phyloP scores from a whole-genome alignment of 176 grass and related monocot genomes.

The Avena sativa region DNA sequence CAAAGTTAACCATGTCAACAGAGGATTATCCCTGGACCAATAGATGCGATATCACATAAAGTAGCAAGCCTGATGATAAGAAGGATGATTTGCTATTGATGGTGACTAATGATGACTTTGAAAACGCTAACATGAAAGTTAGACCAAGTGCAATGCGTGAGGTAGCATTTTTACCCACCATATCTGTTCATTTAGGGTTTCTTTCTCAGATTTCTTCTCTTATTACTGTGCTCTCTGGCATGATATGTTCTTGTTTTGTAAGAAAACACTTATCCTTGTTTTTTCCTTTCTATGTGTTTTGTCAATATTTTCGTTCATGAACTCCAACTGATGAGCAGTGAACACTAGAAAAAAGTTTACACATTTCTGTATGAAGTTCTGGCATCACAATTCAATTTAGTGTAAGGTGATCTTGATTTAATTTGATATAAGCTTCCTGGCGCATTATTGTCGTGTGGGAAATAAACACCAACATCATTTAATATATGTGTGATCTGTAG shows the following conservation, averaged over 20 bases:
- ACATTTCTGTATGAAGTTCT: constrained; percentile 13
- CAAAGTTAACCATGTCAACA: constrained; percentile 60
- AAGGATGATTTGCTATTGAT: constrained; percentile 46
- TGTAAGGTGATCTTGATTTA: constrained; percentile 1
- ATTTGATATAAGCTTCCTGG: not conserved
- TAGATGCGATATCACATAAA: constrained; percentile 20
- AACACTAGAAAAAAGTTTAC: constrained; percentile 3
- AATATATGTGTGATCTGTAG: constrained; percentile 36
- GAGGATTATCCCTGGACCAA: constrained; percentile 34
- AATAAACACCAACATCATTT: constrained; percentile 8
- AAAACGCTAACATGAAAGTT: constrained; percentile 89
- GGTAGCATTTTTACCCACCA: constrained; percentile 51
- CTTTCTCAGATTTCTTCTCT: not conserved
- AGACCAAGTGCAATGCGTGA: constrained; percentile 96
- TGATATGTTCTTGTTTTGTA: not conserved
- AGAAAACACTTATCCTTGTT: not conserved
- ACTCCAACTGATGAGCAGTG: constrained; percentile 16
- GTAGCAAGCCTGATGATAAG: constrained; percentile 14
- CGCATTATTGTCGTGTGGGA: not conserved
- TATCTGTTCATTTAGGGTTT: constrained; percentile 8
- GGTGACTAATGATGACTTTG: constrained; percentile 73
- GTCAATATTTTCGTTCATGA: constrained; percentile 3
- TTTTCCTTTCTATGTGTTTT: constrained; percentile 8
- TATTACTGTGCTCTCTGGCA: not conserved
- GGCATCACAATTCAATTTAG: not conserved